Evolutionary conservation across 352 stramenopile species (phyloP).

Genomic region (Thraustochytrium sp.): DNA sequence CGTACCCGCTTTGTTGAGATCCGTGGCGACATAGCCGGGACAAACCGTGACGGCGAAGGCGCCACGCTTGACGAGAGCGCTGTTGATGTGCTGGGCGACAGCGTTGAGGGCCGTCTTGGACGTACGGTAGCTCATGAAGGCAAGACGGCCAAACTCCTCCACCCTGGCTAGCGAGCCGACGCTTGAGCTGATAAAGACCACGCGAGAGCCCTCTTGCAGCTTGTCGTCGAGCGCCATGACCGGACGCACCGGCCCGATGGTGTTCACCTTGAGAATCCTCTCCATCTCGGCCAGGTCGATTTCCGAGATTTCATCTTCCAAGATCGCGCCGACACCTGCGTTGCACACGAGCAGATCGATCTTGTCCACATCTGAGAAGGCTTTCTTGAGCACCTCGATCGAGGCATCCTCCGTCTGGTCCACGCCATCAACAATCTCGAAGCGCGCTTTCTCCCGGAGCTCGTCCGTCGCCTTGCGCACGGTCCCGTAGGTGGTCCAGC

Average conservation of each 20-base stretch:
- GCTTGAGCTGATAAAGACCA: constrained; percentile 49
- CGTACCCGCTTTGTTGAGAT: constrained; percentile 53
- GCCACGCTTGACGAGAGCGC: not conserved
- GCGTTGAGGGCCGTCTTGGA: constrained; percentile 65
- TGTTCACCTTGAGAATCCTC: constrained; percentile 62
- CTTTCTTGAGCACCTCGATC: not conserved
- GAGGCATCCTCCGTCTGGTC: not conserved
- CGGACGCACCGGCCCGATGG: constrained; percentile 59
- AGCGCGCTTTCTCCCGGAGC: not conserved
- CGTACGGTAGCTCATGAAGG: constrained; percentile 60
- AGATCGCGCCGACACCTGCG: not conserved
- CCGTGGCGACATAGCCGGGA: not conserved
- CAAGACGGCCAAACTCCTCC: no score
- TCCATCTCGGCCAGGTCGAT: constrained; percentile 55
- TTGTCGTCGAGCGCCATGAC: constrained; percentile 49
- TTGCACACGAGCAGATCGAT: not conserved
- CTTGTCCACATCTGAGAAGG: not conserved
- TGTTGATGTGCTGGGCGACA: not conserved
- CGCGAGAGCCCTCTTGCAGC: constrained; percentile 46
- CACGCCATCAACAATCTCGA: not conserved
- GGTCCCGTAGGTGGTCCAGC: not conserved
- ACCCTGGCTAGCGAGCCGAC: constrained; percentile 56
- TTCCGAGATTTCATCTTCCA: not conserved
- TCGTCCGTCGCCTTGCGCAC: not conserved
- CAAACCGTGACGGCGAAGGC: not conserved